phyloP scores from a whole-genome alignment of 257 asterid species.

The Salvia rosmarinus region DNA sequence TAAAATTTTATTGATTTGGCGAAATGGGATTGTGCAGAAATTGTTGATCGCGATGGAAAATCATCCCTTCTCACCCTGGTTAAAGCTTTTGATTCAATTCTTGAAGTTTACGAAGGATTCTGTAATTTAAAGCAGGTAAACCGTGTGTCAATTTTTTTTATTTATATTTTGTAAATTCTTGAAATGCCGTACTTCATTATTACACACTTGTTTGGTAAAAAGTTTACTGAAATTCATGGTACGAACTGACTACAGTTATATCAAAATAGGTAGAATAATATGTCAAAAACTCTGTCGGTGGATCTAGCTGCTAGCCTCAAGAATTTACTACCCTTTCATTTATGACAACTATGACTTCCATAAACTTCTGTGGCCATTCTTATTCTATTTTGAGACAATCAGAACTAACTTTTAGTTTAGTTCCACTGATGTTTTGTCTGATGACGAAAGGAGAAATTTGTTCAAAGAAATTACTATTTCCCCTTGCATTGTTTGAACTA shows the following conservation, averaged over 20 bases:
- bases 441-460: no score
- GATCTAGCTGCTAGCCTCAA: conserved; percentile 41
- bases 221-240: not conserved
- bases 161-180: not conserved
- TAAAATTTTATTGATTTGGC: conserved; percentile 22
- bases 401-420: not conserved
- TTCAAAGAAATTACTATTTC: not conserved
- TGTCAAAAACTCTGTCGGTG: conserved; percentile 47
- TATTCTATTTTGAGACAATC: conserved; percentile 7
- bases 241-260: conserved; percentile 10
- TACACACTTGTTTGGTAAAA: not conserved
- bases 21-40: conserved; percentile 58
- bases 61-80: conserved; percentile 82
- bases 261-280: conserved; percentile 29
- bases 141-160: not conserved
- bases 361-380: not conserved
- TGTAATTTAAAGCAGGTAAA: conserved; percentile 91
- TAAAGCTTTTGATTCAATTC: conserved; percentile 86
- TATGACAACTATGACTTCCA: conserved; percentile 23
- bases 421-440: not conserved
- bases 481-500: conserved; percentile 2
- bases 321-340: conserved; percentile 37
- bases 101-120: conserved; percentile 93
- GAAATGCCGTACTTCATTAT: not conserved
- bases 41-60: conserved; percentile 89